A percentile compares a stretch with the other conserved stretches of the same genome.
Conservation (phyloP, 345 rosid species). For the Lepidium sativum region DNA sequence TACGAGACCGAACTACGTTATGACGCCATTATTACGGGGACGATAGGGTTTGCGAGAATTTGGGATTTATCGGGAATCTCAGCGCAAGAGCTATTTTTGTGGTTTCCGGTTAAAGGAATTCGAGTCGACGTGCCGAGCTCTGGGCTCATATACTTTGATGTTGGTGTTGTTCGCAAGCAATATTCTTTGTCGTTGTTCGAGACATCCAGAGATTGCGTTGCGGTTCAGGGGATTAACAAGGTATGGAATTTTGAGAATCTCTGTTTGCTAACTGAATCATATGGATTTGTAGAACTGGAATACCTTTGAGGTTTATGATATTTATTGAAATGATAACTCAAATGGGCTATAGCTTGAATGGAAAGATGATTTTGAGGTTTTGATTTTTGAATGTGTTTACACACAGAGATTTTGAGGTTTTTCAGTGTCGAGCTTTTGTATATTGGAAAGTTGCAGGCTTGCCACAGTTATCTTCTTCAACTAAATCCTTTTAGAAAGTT, state of each 20-base stretch:
- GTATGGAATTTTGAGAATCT: not conserved
- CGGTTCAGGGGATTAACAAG: slow-evolving; percentile 19
- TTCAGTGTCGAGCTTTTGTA: no score
- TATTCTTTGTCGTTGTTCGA: slow-evolving; percentile 81
- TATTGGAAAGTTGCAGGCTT: not conserved
- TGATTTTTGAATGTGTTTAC: no score
- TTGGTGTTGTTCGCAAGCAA: slow-evolving; percentile 79
- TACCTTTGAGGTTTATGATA: not conserved
- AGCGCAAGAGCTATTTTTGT: slow-evolving; percentile 81
- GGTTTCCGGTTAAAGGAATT: slow-evolving; percentile 83
- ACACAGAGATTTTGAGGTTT: not conserved
- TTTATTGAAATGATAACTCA: not conserved
- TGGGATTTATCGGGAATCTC: slow-evolving; percentile 55
- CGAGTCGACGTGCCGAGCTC: slow-evolving; percentile 84
- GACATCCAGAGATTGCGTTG: slow-evolving; percentile 66
- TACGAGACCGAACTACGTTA: slow-evolving; percentile 81
- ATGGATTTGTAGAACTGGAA: not conserved
- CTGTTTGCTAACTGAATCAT: not conserved
- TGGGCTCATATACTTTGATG: slow-evolving; percentile 82
- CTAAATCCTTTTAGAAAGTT: no score
- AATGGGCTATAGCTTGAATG: not conserved
- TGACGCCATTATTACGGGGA: slow-evolving; percentile 67
- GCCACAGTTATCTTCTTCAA: not conserved
- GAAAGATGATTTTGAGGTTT: no score
- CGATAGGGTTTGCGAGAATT: slow-evolving; percentile 50